A percentile compares a stretch with the other conserved stretches of the same genome.
phyloP scores from a whole-genome alignment of 441 rosid species.

The Populus tomentosa region DNA sequence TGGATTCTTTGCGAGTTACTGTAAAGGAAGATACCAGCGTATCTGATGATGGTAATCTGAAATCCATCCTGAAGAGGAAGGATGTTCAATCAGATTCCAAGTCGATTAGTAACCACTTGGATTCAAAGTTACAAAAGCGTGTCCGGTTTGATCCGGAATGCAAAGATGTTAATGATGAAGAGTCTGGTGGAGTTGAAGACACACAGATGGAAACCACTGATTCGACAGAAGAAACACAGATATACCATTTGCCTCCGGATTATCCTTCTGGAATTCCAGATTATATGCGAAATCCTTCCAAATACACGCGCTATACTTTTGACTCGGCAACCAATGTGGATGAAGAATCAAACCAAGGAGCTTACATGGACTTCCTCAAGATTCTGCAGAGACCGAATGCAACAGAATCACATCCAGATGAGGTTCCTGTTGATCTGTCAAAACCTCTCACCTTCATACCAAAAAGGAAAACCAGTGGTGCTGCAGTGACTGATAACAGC shows the following conservation, averaged over 20 bases:
- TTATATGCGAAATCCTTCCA: constrained; percentile 75
- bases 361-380: constrained; percentile 66
- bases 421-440: constrained; percentile 43
- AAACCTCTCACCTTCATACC: constrained; percentile 62
- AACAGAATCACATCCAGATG: constrained; percentile 30
- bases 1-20: constrained; percentile 53
- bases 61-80: constrained; percentile 74
- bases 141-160: constrained; percentile 69
- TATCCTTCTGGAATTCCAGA: constrained; percentile 62
- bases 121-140: constrained; percentile 66
- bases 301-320: constrained; percentile 67
- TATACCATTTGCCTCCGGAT: constrained; percentile 25
- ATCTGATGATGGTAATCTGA: constrained; percentile 40
- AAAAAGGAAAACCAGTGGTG: constrained; percentile 41
- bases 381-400: constrained; percentile 38
- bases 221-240: constrained; percentile 19
- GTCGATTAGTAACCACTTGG: constrained; percentile 14
- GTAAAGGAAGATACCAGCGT: constrained; percentile 4
- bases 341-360: constrained; percentile 69
- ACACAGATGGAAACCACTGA: constrained; percentile 30
- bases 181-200: constrained; percentile 25
- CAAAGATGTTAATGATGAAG: constrained; percentile 29
- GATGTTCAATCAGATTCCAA: constrained; percentile 33
- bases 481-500: constrained; percentile 19
- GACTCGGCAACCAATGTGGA: constrained; percentile 51